phyloP scores from a whole-genome alignment of 352 stramenopile species.

The Elongisporangium prolatum region DNA sequence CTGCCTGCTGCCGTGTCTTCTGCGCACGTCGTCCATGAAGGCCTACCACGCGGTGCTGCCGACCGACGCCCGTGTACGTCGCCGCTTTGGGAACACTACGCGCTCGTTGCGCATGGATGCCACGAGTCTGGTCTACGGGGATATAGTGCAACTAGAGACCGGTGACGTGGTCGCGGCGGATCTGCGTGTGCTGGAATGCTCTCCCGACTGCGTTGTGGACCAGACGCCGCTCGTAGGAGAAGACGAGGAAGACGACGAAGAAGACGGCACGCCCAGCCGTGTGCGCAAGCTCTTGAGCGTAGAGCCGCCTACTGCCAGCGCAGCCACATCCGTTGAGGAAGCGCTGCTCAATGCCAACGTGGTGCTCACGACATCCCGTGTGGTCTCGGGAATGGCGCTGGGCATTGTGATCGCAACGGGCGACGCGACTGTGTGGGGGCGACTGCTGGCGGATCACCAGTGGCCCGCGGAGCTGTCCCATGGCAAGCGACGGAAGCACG shows the following conservation, averaged over 20 bases:
- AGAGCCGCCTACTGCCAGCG: constrained; percentile 7
- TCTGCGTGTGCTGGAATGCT: constrained; percentile 75
- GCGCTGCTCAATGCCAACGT: constrained; percentile 54
- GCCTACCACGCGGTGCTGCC: constrained; percentile 80
- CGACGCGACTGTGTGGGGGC: constrained; percentile 67
- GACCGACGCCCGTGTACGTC: constrained; percentile 86
- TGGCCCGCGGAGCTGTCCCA: constrained; percentile 34
- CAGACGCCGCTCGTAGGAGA: constrained; percentile 40
- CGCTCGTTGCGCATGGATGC: constrained; percentile 90
- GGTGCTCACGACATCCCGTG: constrained; percentile 56
- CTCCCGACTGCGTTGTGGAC: constrained; percentile 68
- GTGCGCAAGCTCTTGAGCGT: constrained; percentile 16
- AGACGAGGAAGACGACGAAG: constrained; percentile 21
- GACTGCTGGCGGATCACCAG: constrained; percentile 46
- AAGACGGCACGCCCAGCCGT: constrained; percentile 17
- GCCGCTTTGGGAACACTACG: constrained; percentile 21
- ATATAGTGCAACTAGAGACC: constrained; percentile 89
- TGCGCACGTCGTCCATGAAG: constrained; percentile 89
- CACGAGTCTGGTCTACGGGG: constrained; percentile 85
- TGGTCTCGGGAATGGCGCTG: constrained; percentile 49
- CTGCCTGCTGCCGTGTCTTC: constrained; percentile 91
- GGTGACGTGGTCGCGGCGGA: constrained; percentile 90
- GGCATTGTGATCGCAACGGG: constrained; percentile 72
- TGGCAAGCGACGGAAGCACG: constrained; percentile 2
- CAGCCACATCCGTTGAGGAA: constrained; percentile 5